Conservation (phyloP, 306 rosid genomes). For the Inga oerstediana region DNA sequence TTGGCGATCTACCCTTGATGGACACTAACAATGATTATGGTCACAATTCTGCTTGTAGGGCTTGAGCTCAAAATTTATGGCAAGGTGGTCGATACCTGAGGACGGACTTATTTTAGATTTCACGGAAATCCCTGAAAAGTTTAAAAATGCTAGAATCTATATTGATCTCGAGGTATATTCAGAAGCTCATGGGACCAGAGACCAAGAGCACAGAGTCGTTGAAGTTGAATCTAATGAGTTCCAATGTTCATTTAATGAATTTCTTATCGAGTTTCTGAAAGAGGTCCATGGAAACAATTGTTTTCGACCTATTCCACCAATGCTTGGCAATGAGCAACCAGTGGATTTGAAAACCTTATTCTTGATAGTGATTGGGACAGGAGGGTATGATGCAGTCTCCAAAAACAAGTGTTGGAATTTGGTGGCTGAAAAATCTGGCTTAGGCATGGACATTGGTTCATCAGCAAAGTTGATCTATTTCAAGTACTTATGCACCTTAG, state of each 20-base stretch:
- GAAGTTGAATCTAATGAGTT: slow-evolving; percentile 20
- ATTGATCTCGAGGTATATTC: slow-evolving; percentile 36
- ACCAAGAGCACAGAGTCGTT: background rate
- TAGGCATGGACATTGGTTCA: slow-evolving; percentile 44
- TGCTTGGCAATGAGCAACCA: slow-evolving; percentile 50
- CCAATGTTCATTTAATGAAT: slow-evolving; percentile 47
- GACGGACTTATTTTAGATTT: slow-evolving; percentile 32
- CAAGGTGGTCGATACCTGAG: slow-evolving; percentile 52
- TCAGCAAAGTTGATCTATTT: slow-evolving; percentile 52
- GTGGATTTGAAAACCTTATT: slow-evolving; percentile 64
- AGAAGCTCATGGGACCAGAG: background rate
- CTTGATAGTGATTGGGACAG: slow-evolving; percentile 57
- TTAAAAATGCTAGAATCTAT: slow-evolving; percentile 2
- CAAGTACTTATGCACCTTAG: slow-evolving; percentile 57
- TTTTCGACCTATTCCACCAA: slow-evolving; percentile 46
- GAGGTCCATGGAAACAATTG: slow-evolving; percentile 33
- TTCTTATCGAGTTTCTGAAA: slow-evolving; percentile 30
- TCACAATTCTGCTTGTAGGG: slow-evolving; percentile 43
- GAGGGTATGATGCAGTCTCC: slow-evolving; percentile 57
- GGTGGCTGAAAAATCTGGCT: slow-evolving; percentile 62
- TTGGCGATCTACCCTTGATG: background rate
- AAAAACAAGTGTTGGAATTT: slow-evolving; percentile 53
- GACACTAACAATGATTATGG: slow-evolving; percentile 4
- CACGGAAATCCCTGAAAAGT: slow-evolving; percentile 16
- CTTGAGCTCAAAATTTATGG: slow-evolving; percentile 52